phyloP scores from a whole-genome alignment of 768 basidiomycete genomes.

The Calocybe indica region DNA sequence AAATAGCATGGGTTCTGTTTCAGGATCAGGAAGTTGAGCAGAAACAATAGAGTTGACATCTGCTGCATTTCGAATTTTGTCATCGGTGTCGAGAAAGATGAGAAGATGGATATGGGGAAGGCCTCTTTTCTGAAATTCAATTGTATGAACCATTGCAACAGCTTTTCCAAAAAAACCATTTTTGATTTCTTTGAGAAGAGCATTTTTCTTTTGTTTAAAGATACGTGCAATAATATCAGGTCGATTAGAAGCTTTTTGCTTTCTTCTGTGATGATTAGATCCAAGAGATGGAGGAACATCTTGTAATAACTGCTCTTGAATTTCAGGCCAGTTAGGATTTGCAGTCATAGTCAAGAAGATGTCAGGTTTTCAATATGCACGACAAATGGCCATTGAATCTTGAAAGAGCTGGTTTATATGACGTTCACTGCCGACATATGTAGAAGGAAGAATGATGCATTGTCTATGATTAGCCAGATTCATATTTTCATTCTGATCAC shows the following conservation, averaged over 20 bases:
- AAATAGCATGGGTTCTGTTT: constrained; percentile 30
- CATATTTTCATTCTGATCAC: constrained; percentile 9
- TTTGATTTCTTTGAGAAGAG: constrained; percentile 27
- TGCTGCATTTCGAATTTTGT: constrained; percentile 26
- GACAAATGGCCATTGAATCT: constrained; percentile 33
- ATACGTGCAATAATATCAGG: constrained; percentile 43
- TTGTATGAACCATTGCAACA: constrained; percentile 41
- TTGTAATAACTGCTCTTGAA: constrained; percentile 26
- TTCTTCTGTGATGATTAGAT: too few species aligned
- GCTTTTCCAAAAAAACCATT: constrained; percentile 33
- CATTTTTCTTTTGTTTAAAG: constrained; percentile 36
- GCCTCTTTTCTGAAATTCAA: constrained; percentile 54
- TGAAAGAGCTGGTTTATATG: constrained; percentile 34
- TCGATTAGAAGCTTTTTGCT: constrained; percentile 32
- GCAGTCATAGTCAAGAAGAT: constrained; percentile 42
- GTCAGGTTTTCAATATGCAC: constrained; percentile 24
- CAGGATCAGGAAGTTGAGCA: constrained; percentile 30
- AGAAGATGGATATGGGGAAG: constrained; percentile 51
- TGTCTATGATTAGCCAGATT: constrained; percentile 19
- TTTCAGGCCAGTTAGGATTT: constrained; percentile 38
- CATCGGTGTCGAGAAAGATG: constrained; percentile 27
- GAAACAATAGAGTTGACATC: constrained; percentile 34
- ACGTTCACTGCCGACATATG: constrained; percentile 24
- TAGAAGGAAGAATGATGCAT: constrained; percentile 29
- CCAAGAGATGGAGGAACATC: too few species aligned